Percentiles rank a stretch among this genome's conserved stretches.
phyloP scores from a whole-genome alignment of 2,329 filamentous ascomycete genomes.

The Exophiala sideris region DNA sequence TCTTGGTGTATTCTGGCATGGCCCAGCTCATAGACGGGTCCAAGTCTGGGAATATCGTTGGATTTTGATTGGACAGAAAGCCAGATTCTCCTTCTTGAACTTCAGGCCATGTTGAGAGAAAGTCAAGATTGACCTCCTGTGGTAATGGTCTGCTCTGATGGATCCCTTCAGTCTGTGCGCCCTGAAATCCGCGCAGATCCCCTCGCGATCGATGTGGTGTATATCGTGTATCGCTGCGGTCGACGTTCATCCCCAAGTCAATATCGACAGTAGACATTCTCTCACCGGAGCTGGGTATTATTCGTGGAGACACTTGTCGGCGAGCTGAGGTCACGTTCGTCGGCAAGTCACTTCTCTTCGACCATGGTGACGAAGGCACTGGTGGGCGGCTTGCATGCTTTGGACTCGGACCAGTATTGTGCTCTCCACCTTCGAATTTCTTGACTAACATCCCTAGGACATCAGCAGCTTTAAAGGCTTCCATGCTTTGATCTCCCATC shows the following conservation, averaged over 20 bases:
- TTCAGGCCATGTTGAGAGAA: constrained; percentile 1
- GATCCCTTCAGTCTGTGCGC: not conserved
- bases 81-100: not conserved
- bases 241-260: not conserved
- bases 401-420: not conserved
- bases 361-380: not conserved
- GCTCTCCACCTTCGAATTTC: constrained; percentile 57
- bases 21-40: not conserved
- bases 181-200: not conserved
- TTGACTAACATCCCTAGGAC: constrained; percentile 79
- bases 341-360: not conserved
- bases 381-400: not conserved
- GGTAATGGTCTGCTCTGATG: not conserved
- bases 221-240: not conserved
- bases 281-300: not conserved
- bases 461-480: constrained; percentile 79
- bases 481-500: constrained; percentile 72
- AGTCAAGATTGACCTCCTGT: not conserved
- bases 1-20: not conserved
- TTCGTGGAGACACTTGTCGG: not conserved
- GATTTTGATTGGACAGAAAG: not conserved
- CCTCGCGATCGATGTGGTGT: not conserved
- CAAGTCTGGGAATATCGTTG: constrained; percentile 4
- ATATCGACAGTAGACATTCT: not conserved
- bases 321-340: not conserved